Evolutionary conservation across 2,329 filamentous ascomycete species (phyloP).

Genomic region (Magnaporthiopsis rhizophila): DNA sequence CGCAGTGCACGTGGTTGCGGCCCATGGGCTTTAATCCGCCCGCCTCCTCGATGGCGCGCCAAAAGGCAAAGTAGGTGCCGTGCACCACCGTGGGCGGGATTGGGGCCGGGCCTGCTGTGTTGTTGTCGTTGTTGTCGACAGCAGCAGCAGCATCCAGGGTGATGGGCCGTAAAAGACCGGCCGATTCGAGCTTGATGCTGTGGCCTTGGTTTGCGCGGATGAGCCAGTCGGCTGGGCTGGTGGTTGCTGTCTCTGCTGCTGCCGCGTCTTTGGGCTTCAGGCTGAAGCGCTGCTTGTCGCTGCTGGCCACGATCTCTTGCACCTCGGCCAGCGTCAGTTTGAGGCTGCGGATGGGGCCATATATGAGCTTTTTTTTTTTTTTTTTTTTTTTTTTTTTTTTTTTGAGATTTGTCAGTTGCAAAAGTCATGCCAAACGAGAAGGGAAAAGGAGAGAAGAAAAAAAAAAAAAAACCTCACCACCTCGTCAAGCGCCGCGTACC

Average conservation of each 20-base stretch:
- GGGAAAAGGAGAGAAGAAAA: constrained; percentile 1
- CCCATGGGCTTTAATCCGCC: constrained; percentile 78
- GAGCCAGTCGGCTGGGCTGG: constrained; percentile 59
- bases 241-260: constrained; percentile 15
- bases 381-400: constrained; percentile 22
- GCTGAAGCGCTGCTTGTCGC: constrained; percentile 87
- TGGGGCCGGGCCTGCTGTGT: too few species aligned
- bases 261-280: constrained; percentile 42
- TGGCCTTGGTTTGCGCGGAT: constrained; percentile 97
- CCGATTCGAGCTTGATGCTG: constrained; percentile 67
- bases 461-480: constrained; percentile 40
- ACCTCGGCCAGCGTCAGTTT: constrained; percentile 72
- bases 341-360: constrained; percentile 55
- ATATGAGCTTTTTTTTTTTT: constrained; percentile 34
- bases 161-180: constrained; percentile 62
- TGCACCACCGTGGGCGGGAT: constrained; percentile 68
- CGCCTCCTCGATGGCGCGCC: constrained; percentile 62
- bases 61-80: constrained; percentile 80
- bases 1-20: constrained; percentile 85
- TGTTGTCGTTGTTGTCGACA: neutral
- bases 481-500: constrained; percentile 48
- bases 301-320: constrained; percentile 57
- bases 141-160: constrained; percentile 43
- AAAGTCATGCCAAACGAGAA: too few species aligned
- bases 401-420: too few species aligned